phyloP scores from a whole-genome alignment of 2,329 filamentous ascomycete genomes.

The Didymella glomerata region DNA sequence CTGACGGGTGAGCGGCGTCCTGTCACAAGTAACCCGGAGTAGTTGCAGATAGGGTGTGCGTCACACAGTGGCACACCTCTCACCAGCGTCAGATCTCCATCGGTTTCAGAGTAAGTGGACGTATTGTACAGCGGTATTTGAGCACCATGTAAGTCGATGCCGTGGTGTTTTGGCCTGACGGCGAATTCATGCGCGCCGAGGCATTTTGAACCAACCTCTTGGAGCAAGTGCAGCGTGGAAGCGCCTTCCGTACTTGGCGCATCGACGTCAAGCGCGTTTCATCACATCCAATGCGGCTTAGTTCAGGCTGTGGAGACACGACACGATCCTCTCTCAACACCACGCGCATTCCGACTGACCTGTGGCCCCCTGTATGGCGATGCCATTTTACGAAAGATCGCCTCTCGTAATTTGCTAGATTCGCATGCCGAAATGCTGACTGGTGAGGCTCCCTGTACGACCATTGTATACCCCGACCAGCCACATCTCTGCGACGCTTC shows the following conservation, averaged over 20 bases:
- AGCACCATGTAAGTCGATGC: slow-evolving; percentile 18
- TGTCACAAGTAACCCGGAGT: slow-evolving; percentile 18
- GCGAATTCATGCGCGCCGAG: slow-evolving; percentile 19
- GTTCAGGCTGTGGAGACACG: neutral
- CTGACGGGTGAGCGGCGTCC: slow-evolving; percentile 23
- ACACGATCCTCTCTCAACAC: slow-evolving; percentile 22
- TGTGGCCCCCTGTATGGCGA: slow-evolving; percentile 18
- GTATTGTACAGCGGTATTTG: slow-evolving; percentile 11
- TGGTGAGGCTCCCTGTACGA: slow-evolving; percentile 4
- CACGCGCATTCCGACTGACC: slow-evolving; percentile 21
- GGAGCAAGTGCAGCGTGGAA: slow-evolving; percentile 11
- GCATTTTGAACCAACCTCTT: slow-evolving; percentile 13
- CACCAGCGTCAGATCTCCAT: slow-evolving; percentile 1
- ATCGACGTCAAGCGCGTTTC: slow-evolving; percentile 23
- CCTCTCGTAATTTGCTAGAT: slow-evolving; percentile 10
- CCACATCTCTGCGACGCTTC: neutral
- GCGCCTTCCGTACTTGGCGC: slow-evolving; percentile 22
- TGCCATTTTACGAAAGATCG: slow-evolving; percentile 16
- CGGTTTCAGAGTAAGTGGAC: slow-evolving; percentile 12
- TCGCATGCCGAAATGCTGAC: slow-evolving; percentile 9
- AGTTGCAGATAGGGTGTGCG: slow-evolving; percentile 15
- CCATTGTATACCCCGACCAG: slow-evolving; percentile 5
- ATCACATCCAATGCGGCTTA: slow-evolving; percentile 1
- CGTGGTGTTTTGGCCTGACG: slow-evolving; percentile 29
- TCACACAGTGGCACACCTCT: slow-evolving; percentile 15